These are phyloP conservation scores for Xylaria sp. DNA, from an alignment of 2,329 filamentous ascomycete species.

Conservation along the genomic window DNA sequence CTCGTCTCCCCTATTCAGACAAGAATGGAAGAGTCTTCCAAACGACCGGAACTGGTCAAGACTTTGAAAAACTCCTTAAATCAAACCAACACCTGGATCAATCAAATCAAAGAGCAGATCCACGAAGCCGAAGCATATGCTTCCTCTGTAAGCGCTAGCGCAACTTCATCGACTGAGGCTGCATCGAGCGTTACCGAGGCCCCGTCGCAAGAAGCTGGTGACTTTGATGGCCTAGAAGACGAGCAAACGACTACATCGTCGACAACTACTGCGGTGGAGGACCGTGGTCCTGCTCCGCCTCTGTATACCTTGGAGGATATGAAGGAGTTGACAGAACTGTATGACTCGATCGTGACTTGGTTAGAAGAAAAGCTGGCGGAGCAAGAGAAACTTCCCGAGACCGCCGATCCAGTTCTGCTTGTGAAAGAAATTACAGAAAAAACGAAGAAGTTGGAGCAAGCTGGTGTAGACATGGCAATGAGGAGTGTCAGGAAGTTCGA, in stretches of 20 bases:
- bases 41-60: conserved; percentile 76
- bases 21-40: conserved; percentile 76
- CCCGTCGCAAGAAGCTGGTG: conserved; percentile 58
- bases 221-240: conserved; percentile 83
- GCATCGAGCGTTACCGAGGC: conserved; percentile 59
- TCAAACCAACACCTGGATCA: conserved; percentile 76
- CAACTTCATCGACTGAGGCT: conserved; percentile 55
- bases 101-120: conserved; percentile 77
- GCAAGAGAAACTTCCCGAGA: conserved; percentile 75
- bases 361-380: conserved; percentile 75
- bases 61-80: conserved; percentile 76
- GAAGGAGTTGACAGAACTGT: conserved; percentile 69
- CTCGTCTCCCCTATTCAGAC: conserved; percentile 82
- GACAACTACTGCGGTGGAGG: conserved; percentile 59
- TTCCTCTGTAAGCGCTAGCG: conserved; percentile 62
- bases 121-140: conserved; percentile 72
- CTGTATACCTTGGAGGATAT: conserved; percentile 81
- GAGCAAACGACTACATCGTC: conserved; percentile 59
- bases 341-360: conserved; percentile 76
- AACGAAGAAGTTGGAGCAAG: conserved; percentile 77
- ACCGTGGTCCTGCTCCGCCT: conserved; percentile 68
- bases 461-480: conserved; percentile 75
- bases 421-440: conserved; percentile 77
- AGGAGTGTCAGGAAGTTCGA: conserved; percentile 71
- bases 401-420: conserved; percentile 80